phyloP scores from a whole-genome alignment of 306 rosid genomes.

The Castanopsis chinensis region DNA sequence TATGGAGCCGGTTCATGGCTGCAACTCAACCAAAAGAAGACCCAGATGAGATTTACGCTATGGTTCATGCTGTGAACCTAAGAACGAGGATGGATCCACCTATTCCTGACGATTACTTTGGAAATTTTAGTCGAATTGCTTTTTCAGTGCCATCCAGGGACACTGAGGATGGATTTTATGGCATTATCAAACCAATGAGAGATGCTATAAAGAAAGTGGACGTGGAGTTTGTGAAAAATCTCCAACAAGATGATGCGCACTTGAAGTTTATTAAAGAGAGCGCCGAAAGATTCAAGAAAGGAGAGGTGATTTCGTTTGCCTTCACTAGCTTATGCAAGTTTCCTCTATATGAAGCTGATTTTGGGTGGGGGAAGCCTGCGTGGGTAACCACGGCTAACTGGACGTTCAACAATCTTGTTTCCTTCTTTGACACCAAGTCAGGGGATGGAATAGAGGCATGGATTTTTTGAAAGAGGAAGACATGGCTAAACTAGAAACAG shows the following conservation, averaged over 20 bases:
- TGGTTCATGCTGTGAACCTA: conserved; percentile 16
- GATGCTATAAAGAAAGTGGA: neutral
- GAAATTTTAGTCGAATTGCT: neutral
- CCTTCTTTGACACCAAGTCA: conserved; percentile 15
- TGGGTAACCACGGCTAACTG: conserved; percentile 32
- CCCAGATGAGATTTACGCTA: neutral
- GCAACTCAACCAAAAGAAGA: neutral
- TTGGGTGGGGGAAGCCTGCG: conserved; percentile 48
- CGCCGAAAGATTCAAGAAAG: neutral
- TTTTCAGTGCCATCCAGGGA: neutral
- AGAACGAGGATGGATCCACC: neutral
- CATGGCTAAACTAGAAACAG: conserved; percentile 14
- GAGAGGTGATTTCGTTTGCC: neutral
- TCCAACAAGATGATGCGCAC: neutral
- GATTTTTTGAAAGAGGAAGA: conserved; percentile 35
- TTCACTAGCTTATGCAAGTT: conserved; percentile 1
- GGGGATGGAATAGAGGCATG: conserved; percentile 37
- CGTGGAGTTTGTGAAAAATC: neutral
- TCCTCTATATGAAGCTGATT: conserved; percentile 30
- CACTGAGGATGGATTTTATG: neutral
- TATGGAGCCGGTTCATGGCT: conserved; percentile 12
- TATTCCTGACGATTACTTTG: neutral
- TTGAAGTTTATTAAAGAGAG: neutral
- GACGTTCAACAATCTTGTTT: conserved; percentile 5
- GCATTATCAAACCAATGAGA: neutral